Evolutionary conservation across 1,284 basidiomycete genomes (phyloP), one percentile per base, ranked within the genome.

Genomic region (Lentinula novae-zelandiae): DNA sequence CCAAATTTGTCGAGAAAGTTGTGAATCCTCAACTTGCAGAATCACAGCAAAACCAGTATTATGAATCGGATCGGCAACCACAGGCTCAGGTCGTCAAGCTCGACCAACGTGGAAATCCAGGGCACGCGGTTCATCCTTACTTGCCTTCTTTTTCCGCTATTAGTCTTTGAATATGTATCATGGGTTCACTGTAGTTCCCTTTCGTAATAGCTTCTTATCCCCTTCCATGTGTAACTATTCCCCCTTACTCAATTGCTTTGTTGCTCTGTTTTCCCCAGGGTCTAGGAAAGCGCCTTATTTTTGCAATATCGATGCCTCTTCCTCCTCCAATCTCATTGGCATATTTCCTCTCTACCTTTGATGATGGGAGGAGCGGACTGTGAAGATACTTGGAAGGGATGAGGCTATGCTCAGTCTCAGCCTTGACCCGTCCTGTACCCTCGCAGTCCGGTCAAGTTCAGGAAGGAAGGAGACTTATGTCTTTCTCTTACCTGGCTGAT

Each of bases 271-370:
- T 10, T 38, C 7, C 2, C 12, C 1, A 12, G 8, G 7, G 36
- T 9, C 36, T 38, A 27, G 27, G 27, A 27, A 27, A 27, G 2
- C 27, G 36, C 9, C 7, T 38, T 38, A 3, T 27, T 3, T 4
- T 4, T 4, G 27, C 27, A 27, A 46, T 13, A 9, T 20, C 12
- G 12, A 33, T 34, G 49, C 52, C 36, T 36, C 36, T 27, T 54
- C 38, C 53, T 54, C 38, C 53, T 54, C 20, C 36, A 38, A 54
- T 53, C 17, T 54, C 53, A 51, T 51, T n/a, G 49, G 49, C 38
- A 22, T 12, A 13, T 17, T 34, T 38, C 6, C n/a, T 3, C 3
- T 13, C 38, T 17, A 54, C 38, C 39, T 54, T 42, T 54, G 53
- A 33, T 31, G 36, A 39, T 54, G 39, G 39, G 38, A 31, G 53